These are phyloP conservation scores for Pseudofabraea citricarpa DNA, from an alignment of 2,329 filamentous ascomycete genomes.

Conservation along the genomic window DNA sequence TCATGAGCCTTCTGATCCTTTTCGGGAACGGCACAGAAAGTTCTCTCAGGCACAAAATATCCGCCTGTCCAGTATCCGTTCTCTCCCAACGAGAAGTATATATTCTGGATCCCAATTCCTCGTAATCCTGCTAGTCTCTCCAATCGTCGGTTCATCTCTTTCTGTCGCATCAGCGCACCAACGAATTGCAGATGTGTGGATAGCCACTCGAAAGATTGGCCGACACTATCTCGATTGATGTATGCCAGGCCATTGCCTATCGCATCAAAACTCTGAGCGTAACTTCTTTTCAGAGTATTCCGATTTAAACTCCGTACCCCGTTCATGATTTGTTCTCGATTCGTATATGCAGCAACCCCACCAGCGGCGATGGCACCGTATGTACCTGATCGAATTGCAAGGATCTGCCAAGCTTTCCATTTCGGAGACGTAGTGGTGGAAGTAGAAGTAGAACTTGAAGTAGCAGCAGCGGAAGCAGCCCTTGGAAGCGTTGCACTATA, in stretches of 20 bases:
- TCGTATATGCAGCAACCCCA: conserved; percentile 75
- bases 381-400: conserved; percentile 77
- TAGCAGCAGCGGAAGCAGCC: conserved; percentile 18
- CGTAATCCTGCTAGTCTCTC: conserved; percentile 55
- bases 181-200: conserved; percentile 83
- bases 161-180: conserved; percentile 68
- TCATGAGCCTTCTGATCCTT: conserved; percentile 23
- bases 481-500: conserved; percentile 30
- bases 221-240: conserved; percentile 53
- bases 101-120: conserved; percentile 65
- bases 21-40: conserved; percentile 70
- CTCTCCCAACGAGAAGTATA: conserved; percentile 72
- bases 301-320: conserved; percentile 38
- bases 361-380: conserved; percentile 77
- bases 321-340: conserved; percentile 62
- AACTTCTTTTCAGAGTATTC: conserved; percentile 30
- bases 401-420: conserved; percentile 53
- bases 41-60: conserved; percentile 62
- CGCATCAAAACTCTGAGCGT: conserved; percentile 32
- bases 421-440: conserved; percentile 14
- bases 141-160: conserved; percentile 66
- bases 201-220: conserved; percentile 71
- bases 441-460: conserved; percentile 8
- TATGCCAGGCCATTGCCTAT: conserved; percentile 51
- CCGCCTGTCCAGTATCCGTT: conserved; percentile 60